These are phyloP conservation scores for Rhododendron kiyosumense DNA, from an alignment of 148 eudicot species.

Conservation along the genomic window DNA sequence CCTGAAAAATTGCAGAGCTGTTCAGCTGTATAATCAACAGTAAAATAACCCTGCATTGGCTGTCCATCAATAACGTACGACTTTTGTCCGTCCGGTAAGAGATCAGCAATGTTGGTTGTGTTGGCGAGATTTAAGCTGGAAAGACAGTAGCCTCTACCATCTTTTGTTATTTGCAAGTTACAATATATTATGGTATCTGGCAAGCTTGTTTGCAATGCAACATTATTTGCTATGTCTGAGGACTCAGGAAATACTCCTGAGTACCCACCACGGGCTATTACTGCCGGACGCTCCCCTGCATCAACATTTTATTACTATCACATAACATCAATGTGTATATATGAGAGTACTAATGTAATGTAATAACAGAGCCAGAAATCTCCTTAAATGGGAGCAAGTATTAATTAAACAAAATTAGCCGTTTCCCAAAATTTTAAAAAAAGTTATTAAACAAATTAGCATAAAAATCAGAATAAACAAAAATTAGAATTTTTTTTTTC, in stretches of 20 bases:
- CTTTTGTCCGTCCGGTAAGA: constrained; percentile 39
- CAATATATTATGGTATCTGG: constrained; percentile 40
- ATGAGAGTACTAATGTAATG: too few species aligned
- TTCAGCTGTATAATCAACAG: constrained; percentile 44
- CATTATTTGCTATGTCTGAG: constrained; percentile 32
- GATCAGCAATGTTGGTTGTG: constrained; percentile 32
- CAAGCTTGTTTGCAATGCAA: constrained; percentile 34
- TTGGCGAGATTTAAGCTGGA: constrained; percentile 48
- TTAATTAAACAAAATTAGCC: too few species aligned
- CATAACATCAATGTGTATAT: not conserved
- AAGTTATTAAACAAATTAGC: too few species aligned
- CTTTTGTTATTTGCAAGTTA: constrained; percentile 68
- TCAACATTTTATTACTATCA: not conserved
- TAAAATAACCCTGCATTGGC: constrained; percentile 55
- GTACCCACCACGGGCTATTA: constrained; percentile 78
- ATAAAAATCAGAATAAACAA: too few species aligned
- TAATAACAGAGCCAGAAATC: too few species aligned
- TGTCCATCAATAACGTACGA: constrained; percentile 60
- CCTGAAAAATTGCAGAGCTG: constrained; percentile 38
- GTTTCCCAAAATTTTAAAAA: too few species aligned
- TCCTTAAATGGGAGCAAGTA: too few species aligned
- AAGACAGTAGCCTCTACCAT: constrained; percentile 52
- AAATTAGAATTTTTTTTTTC: too few species aligned
- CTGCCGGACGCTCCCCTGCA: constrained; percentile 45
- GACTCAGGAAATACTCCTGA: constrained; percentile 82